Evolutionary conservation across 768 basidiomycete genomes (phyloP).

Genomic region (Lyophyllum atratum): DNA sequence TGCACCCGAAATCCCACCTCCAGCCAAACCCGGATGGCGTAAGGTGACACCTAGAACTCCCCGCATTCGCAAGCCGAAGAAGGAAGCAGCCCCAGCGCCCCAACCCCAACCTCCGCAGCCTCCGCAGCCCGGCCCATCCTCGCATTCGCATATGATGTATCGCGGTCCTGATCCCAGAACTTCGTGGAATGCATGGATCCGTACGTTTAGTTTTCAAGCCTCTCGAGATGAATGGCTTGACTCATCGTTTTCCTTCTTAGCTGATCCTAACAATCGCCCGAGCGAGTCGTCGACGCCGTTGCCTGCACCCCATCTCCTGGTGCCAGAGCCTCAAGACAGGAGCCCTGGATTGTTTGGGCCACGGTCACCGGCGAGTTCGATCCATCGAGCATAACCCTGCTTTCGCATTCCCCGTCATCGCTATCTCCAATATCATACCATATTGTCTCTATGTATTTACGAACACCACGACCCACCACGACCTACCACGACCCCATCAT

Average conservation of each 20-base stretch:
- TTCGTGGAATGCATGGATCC: conserved; percentile 71
- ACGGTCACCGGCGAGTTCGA: conserved; percentile 54
- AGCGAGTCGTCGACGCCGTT: conserved; percentile 57
- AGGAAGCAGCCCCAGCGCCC: conserved; percentile 28
- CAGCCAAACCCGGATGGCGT: conserved; percentile 63
- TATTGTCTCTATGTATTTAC: not conserved
- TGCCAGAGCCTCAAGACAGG: conserved; percentile 46
- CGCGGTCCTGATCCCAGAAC: conserved; percentile 39
- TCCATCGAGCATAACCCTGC: conserved; percentile 2
- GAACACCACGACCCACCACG: not conserved
- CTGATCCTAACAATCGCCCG: conserved; percentile 56
- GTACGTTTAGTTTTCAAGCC: conserved; percentile 40
- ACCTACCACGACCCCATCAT: not conserved
- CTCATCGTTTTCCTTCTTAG: conserved; percentile 35
- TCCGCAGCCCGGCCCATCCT: conserved; percentile 18
- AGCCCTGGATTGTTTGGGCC: conserved; percentile 81
- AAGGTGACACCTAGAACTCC: conserved; percentile 39
- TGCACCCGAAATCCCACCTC: conserved; percentile 42
- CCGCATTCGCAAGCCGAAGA: conserved; percentile 50
- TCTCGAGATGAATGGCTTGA: not conserved
- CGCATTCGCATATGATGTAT: not conserved
- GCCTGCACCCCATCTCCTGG: conserved; percentile 55
- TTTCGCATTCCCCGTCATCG: not conserved
- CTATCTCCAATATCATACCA: not conserved
- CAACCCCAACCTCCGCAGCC: conserved; percentile 13